Percentiles rank a stretch among this genome's conserved stretches.
Evolutionary conservation across 2,329 filamentous ascomycete genomes (phyloP).

Genomic region (Pseudogymnoascus sp.): DNA sequence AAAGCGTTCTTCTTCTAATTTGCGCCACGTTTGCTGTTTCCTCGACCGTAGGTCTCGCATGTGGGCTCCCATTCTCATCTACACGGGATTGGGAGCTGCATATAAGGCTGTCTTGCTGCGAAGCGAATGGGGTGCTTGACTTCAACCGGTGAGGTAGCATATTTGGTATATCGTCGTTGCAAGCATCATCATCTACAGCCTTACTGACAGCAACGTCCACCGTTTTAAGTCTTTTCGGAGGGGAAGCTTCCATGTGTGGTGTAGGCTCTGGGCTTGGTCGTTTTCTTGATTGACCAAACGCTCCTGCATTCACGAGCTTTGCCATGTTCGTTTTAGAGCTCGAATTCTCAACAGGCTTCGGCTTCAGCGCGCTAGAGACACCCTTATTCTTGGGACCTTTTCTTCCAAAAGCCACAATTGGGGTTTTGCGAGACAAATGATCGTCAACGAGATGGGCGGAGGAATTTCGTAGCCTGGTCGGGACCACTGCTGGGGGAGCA

Average conservation of each 20-base stretch:
- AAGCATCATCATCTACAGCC: background rate
- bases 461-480: background rate
- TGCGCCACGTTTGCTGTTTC: background rate
- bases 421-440: conserved; percentile 19
- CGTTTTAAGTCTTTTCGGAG: background rate
- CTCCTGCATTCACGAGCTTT: background rate
- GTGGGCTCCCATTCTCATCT: conserved; percentile 26
- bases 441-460: conserved; percentile 17
- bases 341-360: background rate
- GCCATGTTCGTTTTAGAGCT: background rate
- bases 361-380: conserved; percentile 12
- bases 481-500: background rate
- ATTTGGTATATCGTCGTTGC: background rate
- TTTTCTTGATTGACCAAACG: conserved; percentile 16
- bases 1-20: conserved; percentile 4
- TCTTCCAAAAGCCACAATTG: conserved; percentile 20
- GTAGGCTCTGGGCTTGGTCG: conserved; percentile 17
- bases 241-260: background rate
- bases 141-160: conserved; percentile 12
- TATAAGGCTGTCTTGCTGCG: conserved; percentile 16
- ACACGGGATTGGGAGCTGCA: conserved; percentile 20
- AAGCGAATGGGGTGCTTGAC: conserved; percentile 15
- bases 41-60: conserved; percentile 12
- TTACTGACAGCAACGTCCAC: background rate
- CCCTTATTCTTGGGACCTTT: conserved; percentile 24